phyloP scores from a whole-genome alignment of 169 alveolate species.

The Eimeria maxima region DNA sequence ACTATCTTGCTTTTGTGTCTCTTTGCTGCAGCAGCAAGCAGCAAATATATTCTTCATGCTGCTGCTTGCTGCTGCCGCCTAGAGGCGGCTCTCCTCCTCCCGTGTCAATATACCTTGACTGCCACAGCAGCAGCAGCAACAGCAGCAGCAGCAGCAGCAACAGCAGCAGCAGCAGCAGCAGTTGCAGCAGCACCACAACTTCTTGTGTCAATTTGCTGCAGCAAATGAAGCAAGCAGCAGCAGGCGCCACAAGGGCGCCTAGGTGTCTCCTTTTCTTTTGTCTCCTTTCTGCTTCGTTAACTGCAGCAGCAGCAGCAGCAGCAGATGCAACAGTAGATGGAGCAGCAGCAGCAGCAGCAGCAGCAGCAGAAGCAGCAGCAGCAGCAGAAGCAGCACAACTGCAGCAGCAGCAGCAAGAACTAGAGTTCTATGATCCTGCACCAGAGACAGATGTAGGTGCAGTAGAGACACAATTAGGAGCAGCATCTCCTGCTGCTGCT shows the following conservation, averaged over 20 bases:
- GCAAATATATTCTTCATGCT: not conserved
- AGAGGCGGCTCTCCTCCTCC: not conserved
- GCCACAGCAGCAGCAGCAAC: slow-evolving; percentile 17
- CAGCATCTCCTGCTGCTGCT: not conserved
- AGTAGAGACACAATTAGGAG: too few relatives aligned
- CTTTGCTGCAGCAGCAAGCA: not conserved
- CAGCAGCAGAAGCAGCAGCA: not conserved
- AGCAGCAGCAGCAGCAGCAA: not conserved
- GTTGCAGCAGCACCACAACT: not conserved
- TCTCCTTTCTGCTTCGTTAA: too few relatives aligned
- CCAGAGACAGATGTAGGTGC: not conserved
- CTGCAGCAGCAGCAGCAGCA: slow-evolving; percentile 17
- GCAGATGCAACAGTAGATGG: too few relatives aligned
- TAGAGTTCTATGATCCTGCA: too few relatives aligned
- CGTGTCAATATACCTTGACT: not conserved
- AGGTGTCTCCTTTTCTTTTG: too few relatives aligned
- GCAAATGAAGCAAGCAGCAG: not conserved
- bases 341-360: too few relatives aligned
- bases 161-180: not conserved
- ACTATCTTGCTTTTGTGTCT: not conserved
- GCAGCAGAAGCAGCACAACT: too few relatives aligned
- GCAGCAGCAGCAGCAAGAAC: not conserved
- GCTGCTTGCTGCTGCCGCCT: not conserved
- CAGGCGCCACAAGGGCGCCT: too few relatives aligned
- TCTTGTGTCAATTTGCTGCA: not conserved